Evolutionary conservation across 2,329 filamentous ascomycete species (phyloP).

Genomic region (Trichoderma sp.): DNA sequence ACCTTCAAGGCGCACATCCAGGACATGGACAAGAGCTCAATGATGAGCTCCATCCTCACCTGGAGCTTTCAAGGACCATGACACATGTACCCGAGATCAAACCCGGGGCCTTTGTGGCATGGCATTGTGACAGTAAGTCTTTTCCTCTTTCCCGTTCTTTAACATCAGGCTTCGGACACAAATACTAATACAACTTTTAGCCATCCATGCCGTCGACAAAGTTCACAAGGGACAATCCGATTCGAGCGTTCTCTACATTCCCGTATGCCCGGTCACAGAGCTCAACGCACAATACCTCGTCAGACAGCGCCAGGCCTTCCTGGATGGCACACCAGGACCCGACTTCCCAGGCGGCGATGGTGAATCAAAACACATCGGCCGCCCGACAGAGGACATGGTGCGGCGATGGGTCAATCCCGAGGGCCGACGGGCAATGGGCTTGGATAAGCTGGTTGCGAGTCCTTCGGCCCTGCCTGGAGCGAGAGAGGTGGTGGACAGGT

Average conservation of each 20-base stretch:
- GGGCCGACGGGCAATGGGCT: constrained; percentile 46
- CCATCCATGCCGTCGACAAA: constrained; percentile 80
- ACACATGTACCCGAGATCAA: constrained; percentile 65
- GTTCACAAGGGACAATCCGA: constrained; percentile 69
- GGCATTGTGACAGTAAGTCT: constrained; percentile 71
- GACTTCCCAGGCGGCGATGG: constrained; percentile 73
- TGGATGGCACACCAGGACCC: constrained; percentile 63
- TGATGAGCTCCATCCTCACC: constrained; percentile 67
- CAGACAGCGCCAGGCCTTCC: constrained; percentile 69
- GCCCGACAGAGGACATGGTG: constrained; percentile 43
- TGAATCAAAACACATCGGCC: constrained; percentile 54
- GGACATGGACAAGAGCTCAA: constrained; percentile 71
- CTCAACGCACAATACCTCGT: constrained; percentile 69
- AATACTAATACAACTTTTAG: constrained; percentile 26
- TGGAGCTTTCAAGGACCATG: constrained; percentile 66
- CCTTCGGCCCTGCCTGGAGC: constrained; percentile 36
- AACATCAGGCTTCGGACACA: not conserved
- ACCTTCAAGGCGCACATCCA: constrained; percentile 68
- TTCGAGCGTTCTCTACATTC: constrained; percentile 86
- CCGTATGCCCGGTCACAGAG: constrained; percentile 76
- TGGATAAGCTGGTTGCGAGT: constrained; percentile 37
- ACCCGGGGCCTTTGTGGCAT: constrained; percentile 77
- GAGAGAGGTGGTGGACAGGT: constrained; percentile 36
- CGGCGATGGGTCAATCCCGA: constrained; percentile 31
- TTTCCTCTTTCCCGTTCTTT: not conserved